A percentile compares a stretch with the other conserved stretches of the same genome.
phyloP scores from a whole-genome alignment of 1,284 basidiomycete species.

The Cryptococcus hybrid region DNA sequence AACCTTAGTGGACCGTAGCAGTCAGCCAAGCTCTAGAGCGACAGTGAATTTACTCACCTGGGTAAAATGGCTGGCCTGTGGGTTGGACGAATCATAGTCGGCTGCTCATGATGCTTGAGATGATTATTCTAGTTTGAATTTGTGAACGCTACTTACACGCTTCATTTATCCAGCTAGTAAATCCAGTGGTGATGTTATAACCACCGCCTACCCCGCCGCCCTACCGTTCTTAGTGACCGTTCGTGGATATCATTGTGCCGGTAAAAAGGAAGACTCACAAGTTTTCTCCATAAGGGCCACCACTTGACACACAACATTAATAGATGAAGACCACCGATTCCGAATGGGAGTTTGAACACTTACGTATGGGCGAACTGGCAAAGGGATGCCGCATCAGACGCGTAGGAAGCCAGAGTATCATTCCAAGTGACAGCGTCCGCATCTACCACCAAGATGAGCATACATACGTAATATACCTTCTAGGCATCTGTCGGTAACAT shows the following conservation, averaged over 20 bases:
- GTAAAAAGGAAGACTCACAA: slow-evolving; percentile 11
- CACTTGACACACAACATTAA: slow-evolving; percentile 3
- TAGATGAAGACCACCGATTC: background rate
- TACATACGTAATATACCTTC: background rate
- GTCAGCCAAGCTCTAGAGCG: background rate
- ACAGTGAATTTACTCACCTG: slow-evolving; percentile 7
- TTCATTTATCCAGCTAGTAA: slow-evolving; percentile 40
- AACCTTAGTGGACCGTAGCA: slow-evolving; percentile 13
- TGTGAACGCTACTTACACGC: slow-evolving; percentile 17
- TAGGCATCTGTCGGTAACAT: background rate
- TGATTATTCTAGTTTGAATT: background rate
- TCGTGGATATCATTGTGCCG: too few relatives aligned
- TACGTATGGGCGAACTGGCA: slow-evolving; percentile 28
- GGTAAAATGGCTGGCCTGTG: slow-evolving; percentile 41
- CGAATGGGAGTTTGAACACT: background rate
- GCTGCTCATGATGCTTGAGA: slow-evolving; percentile 7
- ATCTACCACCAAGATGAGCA: slow-evolving; percentile 5
- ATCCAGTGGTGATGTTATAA: slow-evolving; percentile 22
- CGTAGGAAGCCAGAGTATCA: slow-evolving; percentile 18
- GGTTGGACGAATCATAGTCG: slow-evolving; percentile 29
- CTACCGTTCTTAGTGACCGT: slow-evolving; percentile 2
- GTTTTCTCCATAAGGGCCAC: slow-evolving; percentile 29
- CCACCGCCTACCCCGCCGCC: slow-evolving; percentile 29
- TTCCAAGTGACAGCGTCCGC: slow-evolving; percentile 25
- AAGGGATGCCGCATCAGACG: slow-evolving; percentile 12